A percentile compares a stretch with the other conserved stretches of the same genome.
phyloP scores from a whole-genome alignment of 2,329 filamentous ascomycete genomes.

The Alternaria conjuncta region DNA sequence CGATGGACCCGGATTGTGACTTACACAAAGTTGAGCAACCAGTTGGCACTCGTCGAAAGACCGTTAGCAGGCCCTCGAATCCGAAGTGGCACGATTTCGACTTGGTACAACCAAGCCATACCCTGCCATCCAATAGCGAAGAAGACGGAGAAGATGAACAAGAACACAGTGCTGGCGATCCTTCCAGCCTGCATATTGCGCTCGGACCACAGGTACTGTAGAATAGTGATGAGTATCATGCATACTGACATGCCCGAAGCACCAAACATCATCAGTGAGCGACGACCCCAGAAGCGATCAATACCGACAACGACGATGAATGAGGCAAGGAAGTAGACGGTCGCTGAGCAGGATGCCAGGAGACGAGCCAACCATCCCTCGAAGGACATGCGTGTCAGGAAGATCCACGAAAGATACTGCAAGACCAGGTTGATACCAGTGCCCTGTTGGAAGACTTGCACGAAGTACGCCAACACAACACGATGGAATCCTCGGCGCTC shows the following conservation, averaged over 20 bases:
- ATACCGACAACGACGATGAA: slow-evolving; percentile 48
- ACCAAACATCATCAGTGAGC: slow-evolving; percentile 46
- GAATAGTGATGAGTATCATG: slow-evolving; percentile 40
- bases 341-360: slow-evolving; percentile 48
- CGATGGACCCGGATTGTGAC: slow-evolving; percentile 46
- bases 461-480: slow-evolving; percentile 50
- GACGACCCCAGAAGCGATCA: slow-evolving; percentile 45
- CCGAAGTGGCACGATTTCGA: slow-evolving; percentile 86
- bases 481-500: slow-evolving; percentile 52
- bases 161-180: slow-evolving; percentile 66
- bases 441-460: slow-evolving; percentile 55
- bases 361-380: slow-evolving; percentile 51
- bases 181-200: slow-evolving; percentile 28
- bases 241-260: slow-evolving; percentile 43
- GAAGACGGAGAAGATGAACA: slow-evolving; percentile 89
- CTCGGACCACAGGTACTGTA: slow-evolving; percentile 34
- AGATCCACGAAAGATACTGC: slow-evolving; percentile 57
- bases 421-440: slow-evolving; percentile 41
- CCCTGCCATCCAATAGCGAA: slow-evolving; percentile 84
- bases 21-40: slow-evolving; percentile 65
- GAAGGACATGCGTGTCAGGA: slow-evolving; percentile 58
- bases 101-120: slow-evolving; percentile 67
- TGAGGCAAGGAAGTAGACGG: slow-evolving; percentile 46
- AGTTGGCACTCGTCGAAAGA: slow-evolving; percentile 87
- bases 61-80: slow-evolving; percentile 87